Evolutionary conservation across 768 basidiomycete genomes (phyloP), one percentile per base, ranked within the genome.

Genomic region (Lactarius evosmus): DNA sequence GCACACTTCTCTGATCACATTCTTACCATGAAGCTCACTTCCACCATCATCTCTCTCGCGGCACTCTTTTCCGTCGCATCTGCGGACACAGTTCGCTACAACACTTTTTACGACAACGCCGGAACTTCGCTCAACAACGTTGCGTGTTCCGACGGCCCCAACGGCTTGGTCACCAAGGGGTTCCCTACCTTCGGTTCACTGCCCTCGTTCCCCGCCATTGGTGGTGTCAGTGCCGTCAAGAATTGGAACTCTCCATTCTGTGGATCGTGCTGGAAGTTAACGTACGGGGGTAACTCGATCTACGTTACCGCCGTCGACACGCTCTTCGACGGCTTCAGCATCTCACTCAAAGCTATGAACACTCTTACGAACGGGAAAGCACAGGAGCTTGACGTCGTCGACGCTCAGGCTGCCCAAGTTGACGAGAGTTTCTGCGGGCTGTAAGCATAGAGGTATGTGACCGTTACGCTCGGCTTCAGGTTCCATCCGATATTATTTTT

Each of bases 271-370:
- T 25, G 73, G 56, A 3, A 69, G 1, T 44, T 76, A 59, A 76
- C 72, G 4, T 76, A 73, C 41, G 54, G 58, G n/a, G 52, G n/a
- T 33, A 67, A 3, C 5, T 70, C 66, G 1, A 44, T 78, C 44
- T 1, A 22, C 16, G 54, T 72, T 4, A 61, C 74, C 59, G 76
- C 75, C 6, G 69, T 77, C 11, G 77, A 76, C 44, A 53, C 54
- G 19, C 66, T 69, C 11, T 30, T 4, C 2, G 65, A 66, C 0
- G 79, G 77, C 7, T 85, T 83, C 67, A 83, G 82, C 61, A 71
- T 86, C 32, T 79, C 83, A 0, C 68, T 78, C 66, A 73, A 69
- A 25, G 83, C 85, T n/a, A 82, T 86, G 83, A 79, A 86, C 64
- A 69, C 67, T 16, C 70, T 86, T 64, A 86, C 85, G 12, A 51